A percentile compares a stretch with the other conserved stretches of the same genome.
phyloP scores from a whole-genome alignment of 2,329 filamentous ascomycete species.

The Teratosphaeria destructans region DNA sequence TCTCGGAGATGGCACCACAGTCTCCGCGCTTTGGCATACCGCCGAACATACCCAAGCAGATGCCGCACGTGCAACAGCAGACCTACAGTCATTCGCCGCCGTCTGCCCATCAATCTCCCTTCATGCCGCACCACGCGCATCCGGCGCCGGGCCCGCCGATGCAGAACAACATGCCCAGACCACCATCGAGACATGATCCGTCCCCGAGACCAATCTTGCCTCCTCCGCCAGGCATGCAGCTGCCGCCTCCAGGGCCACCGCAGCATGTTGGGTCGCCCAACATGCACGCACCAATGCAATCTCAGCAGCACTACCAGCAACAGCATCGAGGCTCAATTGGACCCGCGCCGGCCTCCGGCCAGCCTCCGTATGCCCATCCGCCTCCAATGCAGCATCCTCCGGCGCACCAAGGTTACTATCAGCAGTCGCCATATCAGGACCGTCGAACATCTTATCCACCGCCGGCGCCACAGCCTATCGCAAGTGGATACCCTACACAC shows the following conservation, averaged over 20 bases:
- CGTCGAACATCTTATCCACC: constrained; percentile 3
- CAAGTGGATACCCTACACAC: background rate
- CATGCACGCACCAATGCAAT: constrained; percentile 19
- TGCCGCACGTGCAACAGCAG: constrained; percentile 16
- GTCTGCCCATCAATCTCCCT: constrained; percentile 27
- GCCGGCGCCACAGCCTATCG: background rate
- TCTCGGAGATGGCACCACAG: constrained; percentile 27
- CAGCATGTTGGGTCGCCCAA: constrained; percentile 24
- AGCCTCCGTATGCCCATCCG: constrained; percentile 10
- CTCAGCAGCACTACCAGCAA: constrained; percentile 19
- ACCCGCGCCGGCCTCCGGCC: constrained; percentile 9
- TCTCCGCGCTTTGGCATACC: constrained; percentile 21
- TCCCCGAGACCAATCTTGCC: constrained; percentile 29
- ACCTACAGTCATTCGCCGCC: constrained; percentile 25
- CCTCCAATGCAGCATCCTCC: constrained; percentile 22
- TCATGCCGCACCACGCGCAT: constrained; percentile 21
- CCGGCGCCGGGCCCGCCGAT: constrained; percentile 22
- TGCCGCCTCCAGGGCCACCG: constrained; percentile 18
- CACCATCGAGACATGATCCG: constrained; percentile 16
- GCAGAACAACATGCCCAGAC: constrained; percentile 20
- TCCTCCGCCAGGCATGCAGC: constrained; percentile 26
- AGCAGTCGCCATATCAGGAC: constrained; percentile 17
- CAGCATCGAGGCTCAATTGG: constrained; percentile 13
- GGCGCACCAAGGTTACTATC: constrained; percentile 17
- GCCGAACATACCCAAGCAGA: constrained; percentile 15